Conservation (phyloP, 768 basidiomycete species). For the Rhizopogon rudus region DNA sequence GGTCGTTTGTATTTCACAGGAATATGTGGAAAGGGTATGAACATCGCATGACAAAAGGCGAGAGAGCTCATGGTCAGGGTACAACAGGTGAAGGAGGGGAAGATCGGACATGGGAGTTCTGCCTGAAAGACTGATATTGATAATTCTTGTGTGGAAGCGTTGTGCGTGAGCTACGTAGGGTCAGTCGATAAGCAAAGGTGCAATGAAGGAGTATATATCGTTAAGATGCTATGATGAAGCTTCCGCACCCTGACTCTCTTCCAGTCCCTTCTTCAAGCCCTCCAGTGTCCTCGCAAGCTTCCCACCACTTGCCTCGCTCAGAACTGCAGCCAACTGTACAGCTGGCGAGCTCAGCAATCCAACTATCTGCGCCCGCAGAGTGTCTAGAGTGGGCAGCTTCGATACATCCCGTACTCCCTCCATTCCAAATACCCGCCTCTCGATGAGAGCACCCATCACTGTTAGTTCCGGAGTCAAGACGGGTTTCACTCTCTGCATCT, state of each 20-base stretch:
- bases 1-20: conserved; percentile 78
- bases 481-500: conserved; percentile 55
- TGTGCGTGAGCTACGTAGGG: conserved; percentile 3
- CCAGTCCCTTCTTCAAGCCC: conserved; percentile 64
- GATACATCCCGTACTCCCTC: conserved; percentile 57
- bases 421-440: conserved; percentile 63
- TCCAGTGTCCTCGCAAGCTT: conserved; percentile 67
- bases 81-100: conserved; percentile 71
- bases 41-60: conserved; percentile 94
- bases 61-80: conserved; percentile 56
- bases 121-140: conserved; percentile 27
- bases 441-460: conserved; percentile 76
- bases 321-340: conserved; percentile 64
- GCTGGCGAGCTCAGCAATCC: conserved; percentile 77
- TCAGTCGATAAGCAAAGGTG: background rate
- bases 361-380: conserved; percentile 76
- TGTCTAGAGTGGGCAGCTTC: conserved; percentile 73
- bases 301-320: conserved; percentile 67
- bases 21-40: conserved; percentile 77
- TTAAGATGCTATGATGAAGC: conserved; percentile 14
- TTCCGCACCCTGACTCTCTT: conserved; percentile 36
- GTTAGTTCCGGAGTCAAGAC: conserved; percentile 59
- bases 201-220: background rate
- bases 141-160: background rate
- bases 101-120: conserved; percentile 91